A percentile compares a stretch with the other conserved stretches of the same genome.
phyloP scores from a whole-genome alignment of 2,329 filamentous ascomycete genomes.

The Aspergillus japonicus region DNA sequence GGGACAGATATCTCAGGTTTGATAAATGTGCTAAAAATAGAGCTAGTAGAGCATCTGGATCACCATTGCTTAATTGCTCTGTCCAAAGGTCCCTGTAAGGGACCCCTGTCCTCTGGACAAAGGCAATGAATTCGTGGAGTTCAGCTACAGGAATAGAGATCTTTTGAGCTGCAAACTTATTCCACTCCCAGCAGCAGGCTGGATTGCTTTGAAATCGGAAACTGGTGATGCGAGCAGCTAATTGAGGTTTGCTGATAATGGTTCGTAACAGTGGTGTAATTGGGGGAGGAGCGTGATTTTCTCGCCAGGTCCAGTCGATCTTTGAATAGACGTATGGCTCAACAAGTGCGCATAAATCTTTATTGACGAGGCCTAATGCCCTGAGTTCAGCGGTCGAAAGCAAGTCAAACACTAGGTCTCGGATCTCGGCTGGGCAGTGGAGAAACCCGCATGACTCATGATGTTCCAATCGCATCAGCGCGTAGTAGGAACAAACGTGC shows the following conservation, averaged over 20 bases:
- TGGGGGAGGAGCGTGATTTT: constrained; percentile 10
- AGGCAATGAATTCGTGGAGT: constrained; percentile 7
- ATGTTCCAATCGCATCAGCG: too few species aligned
- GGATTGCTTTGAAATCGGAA: constrained; percentile 11
- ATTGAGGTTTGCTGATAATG: constrained; percentile 17
- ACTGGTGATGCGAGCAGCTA: constrained; percentile 15
- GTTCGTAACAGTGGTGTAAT: constrained; percentile 19
- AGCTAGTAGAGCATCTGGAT: constrained; percentile 19
- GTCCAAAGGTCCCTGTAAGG: constrained; percentile 17
- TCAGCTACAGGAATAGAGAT: constrained; percentile 5
- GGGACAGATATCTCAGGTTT: constrained; percentile 16
- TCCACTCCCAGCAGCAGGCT: background rate
- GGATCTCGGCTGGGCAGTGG: constrained; percentile 16
- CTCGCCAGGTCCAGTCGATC: constrained; percentile 18
- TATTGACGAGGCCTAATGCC: constrained; percentile 17
- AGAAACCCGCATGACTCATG: background rate
- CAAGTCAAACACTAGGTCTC: constrained; percentile 16
- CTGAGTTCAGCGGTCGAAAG: constrained; percentile 16
- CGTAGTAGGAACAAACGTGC: too few species aligned
- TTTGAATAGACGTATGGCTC: constrained; percentile 22
- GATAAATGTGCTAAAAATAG: constrained; percentile 20
- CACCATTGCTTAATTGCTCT: constrained; percentile 14
- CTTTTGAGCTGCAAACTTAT: background rate
- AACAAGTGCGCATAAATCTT: constrained; percentile 10
- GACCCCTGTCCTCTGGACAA: constrained; percentile 8